These are phyloP conservation scores for Haberlea rhodopensis DNA, from an alignment of 257 asterid species.

Conservation along the genomic window DNA sequence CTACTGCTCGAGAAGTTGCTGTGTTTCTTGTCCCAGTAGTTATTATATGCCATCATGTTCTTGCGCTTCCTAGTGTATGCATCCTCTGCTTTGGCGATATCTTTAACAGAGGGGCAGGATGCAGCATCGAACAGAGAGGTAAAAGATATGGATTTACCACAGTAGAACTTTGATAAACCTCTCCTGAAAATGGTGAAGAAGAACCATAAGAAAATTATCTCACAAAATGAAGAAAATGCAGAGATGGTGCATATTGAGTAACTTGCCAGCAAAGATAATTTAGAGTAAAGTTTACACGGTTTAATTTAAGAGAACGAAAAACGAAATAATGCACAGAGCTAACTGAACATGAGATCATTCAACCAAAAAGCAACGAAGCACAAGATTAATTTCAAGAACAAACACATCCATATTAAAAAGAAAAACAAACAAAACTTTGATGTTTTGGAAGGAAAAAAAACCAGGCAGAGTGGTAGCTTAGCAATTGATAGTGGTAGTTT, in stretches of 20 bases:
- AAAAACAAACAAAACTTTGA: not conserved
- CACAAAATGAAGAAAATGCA: conserved; percentile 6
- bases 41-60: conserved; percentile 58
- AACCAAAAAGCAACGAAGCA: not conserved
- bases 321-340: not conserved
- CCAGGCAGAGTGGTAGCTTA: not conserved
- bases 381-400: not conserved
- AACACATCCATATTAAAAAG: not conserved
- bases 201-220: conserved; percentile 22
- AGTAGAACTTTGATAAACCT: conserved; percentile 44
- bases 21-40: conserved; percentile 52
- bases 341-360: not conserved
- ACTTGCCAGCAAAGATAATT: conserved; percentile 2
- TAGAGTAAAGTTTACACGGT: not conserved
- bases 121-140: conserved; percentile 65
- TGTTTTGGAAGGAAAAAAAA: not conserved
- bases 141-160: conserved; percentile 49
- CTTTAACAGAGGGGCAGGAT: conserved; percentile 49
- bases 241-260: not conserved
- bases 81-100: conserved; percentile 61
- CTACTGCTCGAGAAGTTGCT: conserved; percentile 32
- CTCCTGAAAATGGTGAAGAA: conserved; percentile 29
- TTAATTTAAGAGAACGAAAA: not conserved
- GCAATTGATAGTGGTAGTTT: too few relatives aligned
- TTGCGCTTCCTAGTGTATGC: conserved; percentile 67